A percentile compares a stretch with the other conserved stretches of the same genome.
Evolutionary conservation across 2,329 filamentous ascomycete genomes (phyloP).

Genomic region (Elsinoe necatrix): DNA sequence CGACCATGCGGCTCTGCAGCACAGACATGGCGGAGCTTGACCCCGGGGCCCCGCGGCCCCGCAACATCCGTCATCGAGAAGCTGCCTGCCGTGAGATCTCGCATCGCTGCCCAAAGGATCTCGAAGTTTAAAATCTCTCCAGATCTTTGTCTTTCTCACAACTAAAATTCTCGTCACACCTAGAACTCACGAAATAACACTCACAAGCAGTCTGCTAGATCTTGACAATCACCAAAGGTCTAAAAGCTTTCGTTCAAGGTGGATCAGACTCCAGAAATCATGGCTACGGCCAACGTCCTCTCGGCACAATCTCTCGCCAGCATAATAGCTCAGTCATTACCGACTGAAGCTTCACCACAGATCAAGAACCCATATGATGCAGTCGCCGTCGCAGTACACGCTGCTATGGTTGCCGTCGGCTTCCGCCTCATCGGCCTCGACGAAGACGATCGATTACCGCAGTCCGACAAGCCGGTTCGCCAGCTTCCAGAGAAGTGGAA

Average conservation of each 20-base stretch:
- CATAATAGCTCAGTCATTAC: conserved; percentile 38
- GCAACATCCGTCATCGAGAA: not conserved
- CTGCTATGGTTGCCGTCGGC: conserved; percentile 68
- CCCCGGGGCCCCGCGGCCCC: not conserved
- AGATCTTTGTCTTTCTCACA: not conserved
- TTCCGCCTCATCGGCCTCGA: conserved; percentile 78
- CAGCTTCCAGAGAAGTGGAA: conserved; percentile 77
- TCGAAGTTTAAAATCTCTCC: not conserved
- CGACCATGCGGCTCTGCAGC: not conserved
- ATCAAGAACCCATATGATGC: conserved; percentile 70
- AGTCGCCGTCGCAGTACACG: conserved; percentile 74
- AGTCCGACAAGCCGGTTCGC: conserved; percentile 41
- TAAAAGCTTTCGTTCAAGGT: not conserved
- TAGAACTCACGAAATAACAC: not conserved
- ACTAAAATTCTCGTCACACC: too few species aligned
- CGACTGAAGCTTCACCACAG: conserved; percentile 31
- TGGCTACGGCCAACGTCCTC: conserved; percentile 34
- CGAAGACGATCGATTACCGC: conserved; percentile 61
- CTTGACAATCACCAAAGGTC: not conserved
- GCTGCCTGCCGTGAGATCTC: not conserved
- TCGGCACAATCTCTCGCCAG: conserved; percentile 35
- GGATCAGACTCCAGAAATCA: not conserved
- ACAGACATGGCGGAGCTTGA: not conserved
- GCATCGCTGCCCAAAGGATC: not conserved
- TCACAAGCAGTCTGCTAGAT: not conserved